Conservation (phyloP, 805 yeast species). For the Scheffersomyces coipomensis region DNA sequence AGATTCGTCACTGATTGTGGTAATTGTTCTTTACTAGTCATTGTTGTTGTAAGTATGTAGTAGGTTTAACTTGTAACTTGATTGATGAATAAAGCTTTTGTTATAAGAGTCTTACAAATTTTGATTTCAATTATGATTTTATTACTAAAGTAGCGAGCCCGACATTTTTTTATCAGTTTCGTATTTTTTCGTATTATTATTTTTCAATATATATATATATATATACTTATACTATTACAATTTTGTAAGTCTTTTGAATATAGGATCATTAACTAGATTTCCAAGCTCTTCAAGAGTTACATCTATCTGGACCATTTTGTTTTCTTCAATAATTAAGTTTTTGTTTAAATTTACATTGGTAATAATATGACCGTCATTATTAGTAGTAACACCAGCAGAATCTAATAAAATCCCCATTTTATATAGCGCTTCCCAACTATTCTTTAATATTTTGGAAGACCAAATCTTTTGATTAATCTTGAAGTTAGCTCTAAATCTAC, state of each 20-base stretch:
- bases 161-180: no score
- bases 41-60: no score
- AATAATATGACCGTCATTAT: conserved; percentile 35
- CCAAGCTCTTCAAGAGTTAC: conserved; percentile 51
- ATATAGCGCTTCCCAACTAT: conserved; percentile 73
- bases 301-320: conserved; percentile 51
- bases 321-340: conserved; percentile 37
- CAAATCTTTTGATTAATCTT: conserved; percentile 49
- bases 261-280: conserved; percentile 19
- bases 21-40: conserved; percentile 14
- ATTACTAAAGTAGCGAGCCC: no score
- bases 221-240: conserved; percentile 10
- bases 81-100: no score
- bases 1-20: conserved; percentile 41
- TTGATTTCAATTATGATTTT: no score
- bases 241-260: conserved; percentile 20
- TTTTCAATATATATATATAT: no score
- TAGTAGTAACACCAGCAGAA: conserved; percentile 40
- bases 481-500: conserved; percentile 28
- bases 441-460: conserved; percentile 58
- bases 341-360: conserved; percentile 26
- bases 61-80: no score
- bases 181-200: no score
- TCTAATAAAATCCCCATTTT: conserved; percentile 53
- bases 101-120: no score